Conservation (phyloP, 208 protist species). For the Phytomonas sp. region DNA sequence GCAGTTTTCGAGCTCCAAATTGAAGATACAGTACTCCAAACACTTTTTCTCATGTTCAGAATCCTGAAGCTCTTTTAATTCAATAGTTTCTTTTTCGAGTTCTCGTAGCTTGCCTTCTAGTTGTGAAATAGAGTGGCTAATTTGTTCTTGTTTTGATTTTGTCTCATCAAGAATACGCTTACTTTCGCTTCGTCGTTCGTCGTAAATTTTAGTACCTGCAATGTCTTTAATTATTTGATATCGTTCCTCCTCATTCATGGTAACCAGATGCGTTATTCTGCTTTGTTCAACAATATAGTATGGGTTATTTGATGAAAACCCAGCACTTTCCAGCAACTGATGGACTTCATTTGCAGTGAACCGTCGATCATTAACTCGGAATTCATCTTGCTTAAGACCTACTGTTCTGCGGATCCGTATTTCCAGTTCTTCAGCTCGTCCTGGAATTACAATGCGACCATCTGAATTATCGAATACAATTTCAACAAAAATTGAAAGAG, state of each 20-base stretch:
- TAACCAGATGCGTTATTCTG: conserved; percentile 91
- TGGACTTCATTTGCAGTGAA: conserved; percentile 89
- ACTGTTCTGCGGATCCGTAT: conserved; percentile 95
- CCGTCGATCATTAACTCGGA: conserved; percentile 95
- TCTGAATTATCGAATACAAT: conserved; percentile 98
- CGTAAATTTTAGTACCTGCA: conserved; percentile 97
- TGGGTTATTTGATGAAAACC: conserved; percentile 97
- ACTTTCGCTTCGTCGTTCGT: conserved; percentile 90
- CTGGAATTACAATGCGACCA: conserved; percentile 90
- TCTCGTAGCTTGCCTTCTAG: conserved; percentile 91
- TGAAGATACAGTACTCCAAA: conserved; percentile 92
- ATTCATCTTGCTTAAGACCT: conserved; percentile 98
- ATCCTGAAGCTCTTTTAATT: conserved; percentile 91
- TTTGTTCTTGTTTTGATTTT: conserved; percentile 60
- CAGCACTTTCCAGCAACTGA: conserved; percentile 97
- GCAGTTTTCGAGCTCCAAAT: conserved; percentile 46
- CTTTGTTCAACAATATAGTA: conserved; percentile 99
- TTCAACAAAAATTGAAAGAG: conserved; percentile 96
- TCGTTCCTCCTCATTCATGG: conserved; percentile 93
- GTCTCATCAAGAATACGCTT: conserved; percentile 93
- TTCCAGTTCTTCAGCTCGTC: conserved; percentile 77
- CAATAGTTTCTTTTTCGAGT: conserved; percentile 92
- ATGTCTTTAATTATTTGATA: conserved; percentile 98
- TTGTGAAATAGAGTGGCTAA: conserved; percentile 88
- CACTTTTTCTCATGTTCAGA: conserved; percentile 83